Conservation (phyloP, 2,329 filamentous ascomycete genomes). For the Penicillium concentricum region DNA sequence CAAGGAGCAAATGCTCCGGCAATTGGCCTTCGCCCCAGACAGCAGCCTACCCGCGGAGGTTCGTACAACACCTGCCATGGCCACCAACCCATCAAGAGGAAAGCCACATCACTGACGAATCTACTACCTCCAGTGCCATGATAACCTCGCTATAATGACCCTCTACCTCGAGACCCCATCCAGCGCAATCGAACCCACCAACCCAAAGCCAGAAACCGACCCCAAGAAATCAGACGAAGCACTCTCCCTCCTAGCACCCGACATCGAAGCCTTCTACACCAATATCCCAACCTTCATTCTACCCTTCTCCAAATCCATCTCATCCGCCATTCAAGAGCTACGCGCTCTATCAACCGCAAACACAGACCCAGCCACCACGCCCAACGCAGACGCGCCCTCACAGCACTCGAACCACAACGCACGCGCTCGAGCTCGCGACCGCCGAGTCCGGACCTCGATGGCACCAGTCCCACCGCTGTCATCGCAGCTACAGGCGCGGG, state of each 20-base stretch:
- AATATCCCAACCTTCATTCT: slow-evolving; percentile 26
- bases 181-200: slow-evolving; percentile 20
- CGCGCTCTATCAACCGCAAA: slow-evolving; percentile 25
- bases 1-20: slow-evolving; percentile 31
- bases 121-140: slow-evolving; percentile 28
- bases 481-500: slow-evolving; percentile 28
- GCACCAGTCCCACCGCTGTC: slow-evolving; percentile 24
- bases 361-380: slow-evolving; percentile 10
- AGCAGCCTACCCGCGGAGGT: slow-evolving; percentile 38
- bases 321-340: slow-evolving; percentile 27
- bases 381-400: slow-evolving; percentile 1
- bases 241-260: slow-evolving; percentile 34
- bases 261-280: slow-evolving; percentile 38
- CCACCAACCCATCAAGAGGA: not conserved
- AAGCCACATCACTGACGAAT: not conserved
- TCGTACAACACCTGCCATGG: slow-evolving; percentile 5
- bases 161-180: slow-evolving; percentile 38
- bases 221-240: slow-evolving; percentile 20
- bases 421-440: slow-evolving; percentile 21
- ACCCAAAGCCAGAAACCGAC: slow-evolving; percentile 8
- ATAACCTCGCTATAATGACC: slow-evolving; percentile 36
- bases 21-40: slow-evolving; percentile 34
- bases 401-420: slow-evolving; percentile 15
- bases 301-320: slow-evolving; percentile 28
- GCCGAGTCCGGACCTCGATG: slow-evolving; percentile 24